A percentile compares a stretch with the other conserved stretches of the same genome.
These are phyloP conservation scores for Rozella allomycis DNA, from an alignment of 371 early-diverging fungal genomes.

Conservation along the genomic window DNA sequence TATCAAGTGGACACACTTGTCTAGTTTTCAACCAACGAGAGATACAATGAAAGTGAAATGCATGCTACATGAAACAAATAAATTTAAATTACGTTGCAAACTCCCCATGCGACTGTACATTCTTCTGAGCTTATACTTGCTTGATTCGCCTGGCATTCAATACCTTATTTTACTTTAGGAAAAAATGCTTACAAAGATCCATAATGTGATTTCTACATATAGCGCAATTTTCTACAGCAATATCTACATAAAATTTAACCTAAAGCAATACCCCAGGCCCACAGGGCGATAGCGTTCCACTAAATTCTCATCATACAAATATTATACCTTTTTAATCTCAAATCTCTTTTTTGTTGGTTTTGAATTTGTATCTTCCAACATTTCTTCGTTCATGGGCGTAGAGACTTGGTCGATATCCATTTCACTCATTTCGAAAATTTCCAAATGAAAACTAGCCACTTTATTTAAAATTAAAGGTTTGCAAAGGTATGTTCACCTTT, in stretches of 20 bases:
- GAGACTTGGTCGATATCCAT: no score
- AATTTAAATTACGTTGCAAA: slow-evolving; percentile 60
- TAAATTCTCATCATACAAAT: slow-evolving; percentile 8
- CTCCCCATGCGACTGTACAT: slow-evolving; percentile 97
- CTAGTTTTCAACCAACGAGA: slow-evolving; percentile 95
- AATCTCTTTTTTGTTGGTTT: slow-evolving; percentile 82
- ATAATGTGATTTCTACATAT: slow-evolving; percentile 99
- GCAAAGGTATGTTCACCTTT: no score
- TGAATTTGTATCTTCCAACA: no score
- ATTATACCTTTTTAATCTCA: slow-evolving; percentile 75
- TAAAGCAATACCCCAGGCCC: slow-evolving; percentile 72
- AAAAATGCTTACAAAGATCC: slow-evolving; percentile 74
- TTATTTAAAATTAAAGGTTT: no score
- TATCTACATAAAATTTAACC: slow-evolving; percentile 30
- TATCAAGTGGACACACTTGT: slow-evolving; percentile 96
- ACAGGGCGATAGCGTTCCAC: slow-evolving; percentile 95
- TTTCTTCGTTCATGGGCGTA: no score
- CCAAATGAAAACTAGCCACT: no score
- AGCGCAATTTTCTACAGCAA: slow-evolving; percentile 97
- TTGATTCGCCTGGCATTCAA: slow-evolving; percentile 92
- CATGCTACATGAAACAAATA: slow-evolving; percentile 41
- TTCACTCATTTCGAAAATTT: no score
- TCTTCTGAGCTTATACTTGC: slow-evolving; percentile 75
- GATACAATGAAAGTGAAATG: slow-evolving; percentile 99
- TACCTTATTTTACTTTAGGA: slow-evolving; percentile 26